Percentiles rank a stretch among this genome's conserved stretches.
These are phyloP conservation scores for Lactuca saligna DNA, from an alignment of 129 eudicot genomes.

Conservation along the genomic window DNA sequence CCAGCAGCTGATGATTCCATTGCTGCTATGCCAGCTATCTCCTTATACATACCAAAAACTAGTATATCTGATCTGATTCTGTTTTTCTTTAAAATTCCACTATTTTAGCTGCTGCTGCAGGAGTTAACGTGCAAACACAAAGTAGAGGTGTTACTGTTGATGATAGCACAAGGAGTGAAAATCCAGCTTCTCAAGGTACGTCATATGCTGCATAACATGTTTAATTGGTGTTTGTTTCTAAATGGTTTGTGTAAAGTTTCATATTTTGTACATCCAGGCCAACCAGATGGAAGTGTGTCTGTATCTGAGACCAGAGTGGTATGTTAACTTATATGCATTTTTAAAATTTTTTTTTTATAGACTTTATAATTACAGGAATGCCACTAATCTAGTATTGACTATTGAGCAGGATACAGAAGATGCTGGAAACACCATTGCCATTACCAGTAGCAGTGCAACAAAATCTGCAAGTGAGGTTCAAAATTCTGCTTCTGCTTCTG, in stretches of 20 bases:
- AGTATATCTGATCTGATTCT: slow-evolving; percentile 29
- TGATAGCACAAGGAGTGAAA: slow-evolving; percentile 43
- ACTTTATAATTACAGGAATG: slow-evolving; percentile 3
- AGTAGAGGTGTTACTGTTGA: slow-evolving; percentile 33
- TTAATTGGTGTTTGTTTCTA: background rate
- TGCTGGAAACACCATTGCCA: slow-evolving; percentile 10
- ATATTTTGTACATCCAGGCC: slow-evolving; percentile 36
- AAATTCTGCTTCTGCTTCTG: slow-evolving; percentile 33
- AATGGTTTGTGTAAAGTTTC: slow-evolving; percentile 7
- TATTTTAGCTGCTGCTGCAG: slow-evolving; percentile 43
- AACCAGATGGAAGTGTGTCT: slow-evolving; percentile 40
- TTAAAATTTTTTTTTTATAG: too few relatives aligned
- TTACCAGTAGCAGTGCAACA: slow-evolving; percentile 32
- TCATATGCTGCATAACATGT: slow-evolving; percentile 1
- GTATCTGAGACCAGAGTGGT: slow-evolving; percentile 37
- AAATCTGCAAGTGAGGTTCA: slow-evolving; percentile 28
- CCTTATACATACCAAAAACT: slow-evolving; percentile 32
- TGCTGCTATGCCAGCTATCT: slow-evolving; percentile 26
- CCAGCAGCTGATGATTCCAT: slow-evolving; percentile 43
- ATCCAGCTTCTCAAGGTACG: slow-evolving; percentile 47
- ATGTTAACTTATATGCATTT: slow-evolving; percentile 17
- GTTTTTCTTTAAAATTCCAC: slow-evolving; percentile 27
- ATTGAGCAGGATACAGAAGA: slow-evolving; percentile 36
- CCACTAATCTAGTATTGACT: slow-evolving; percentile 19
- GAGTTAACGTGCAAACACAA: slow-evolving; percentile 36